These are phyloP conservation scores for Tulasnella sp. DNA, from an alignment of 768 basidiomycete genomes.

Conservation along the genomic window DNA sequence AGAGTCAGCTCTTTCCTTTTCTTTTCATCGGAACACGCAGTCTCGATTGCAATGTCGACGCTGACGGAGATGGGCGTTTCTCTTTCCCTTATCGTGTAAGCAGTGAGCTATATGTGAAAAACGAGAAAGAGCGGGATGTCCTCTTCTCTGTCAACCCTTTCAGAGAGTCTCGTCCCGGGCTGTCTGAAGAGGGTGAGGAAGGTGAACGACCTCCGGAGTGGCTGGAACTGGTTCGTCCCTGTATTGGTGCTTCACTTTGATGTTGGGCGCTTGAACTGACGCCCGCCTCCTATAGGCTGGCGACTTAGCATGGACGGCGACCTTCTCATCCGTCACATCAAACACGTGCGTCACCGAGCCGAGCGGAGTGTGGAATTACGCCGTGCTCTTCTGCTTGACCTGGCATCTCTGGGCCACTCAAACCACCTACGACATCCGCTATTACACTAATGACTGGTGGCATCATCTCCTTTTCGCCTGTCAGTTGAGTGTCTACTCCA, in stretches of 20 bases:
- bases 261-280: not conserved
- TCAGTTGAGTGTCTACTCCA: not conserved
- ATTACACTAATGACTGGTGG: slow-evolving; percentile 6
- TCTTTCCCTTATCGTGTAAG: not conserved
- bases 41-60: not conserved
- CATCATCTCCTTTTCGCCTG: not conserved
- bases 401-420: not conserved
- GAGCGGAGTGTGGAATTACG: not conserved
- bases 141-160: not conserved
- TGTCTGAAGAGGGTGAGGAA: not conserved
- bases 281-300: not conserved
- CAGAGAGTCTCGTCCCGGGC: not conserved
- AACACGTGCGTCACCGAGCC: not conserved
- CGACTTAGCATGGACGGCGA: not conserved
- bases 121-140: not conserved
- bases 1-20: not conserved
- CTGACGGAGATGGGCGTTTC: not conserved
- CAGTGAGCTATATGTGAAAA: not conserved
- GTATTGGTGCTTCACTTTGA: not conserved
- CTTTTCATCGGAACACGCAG: not conserved
- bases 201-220: not conserved
- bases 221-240: not conserved
- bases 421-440: not conserved
- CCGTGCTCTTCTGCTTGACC: not conserved
- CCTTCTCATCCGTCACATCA: not conserved